Base-by-base conservation (phyloP, 768 basidiomycete species). In the Pleurotus pulmonarius region DNA sequence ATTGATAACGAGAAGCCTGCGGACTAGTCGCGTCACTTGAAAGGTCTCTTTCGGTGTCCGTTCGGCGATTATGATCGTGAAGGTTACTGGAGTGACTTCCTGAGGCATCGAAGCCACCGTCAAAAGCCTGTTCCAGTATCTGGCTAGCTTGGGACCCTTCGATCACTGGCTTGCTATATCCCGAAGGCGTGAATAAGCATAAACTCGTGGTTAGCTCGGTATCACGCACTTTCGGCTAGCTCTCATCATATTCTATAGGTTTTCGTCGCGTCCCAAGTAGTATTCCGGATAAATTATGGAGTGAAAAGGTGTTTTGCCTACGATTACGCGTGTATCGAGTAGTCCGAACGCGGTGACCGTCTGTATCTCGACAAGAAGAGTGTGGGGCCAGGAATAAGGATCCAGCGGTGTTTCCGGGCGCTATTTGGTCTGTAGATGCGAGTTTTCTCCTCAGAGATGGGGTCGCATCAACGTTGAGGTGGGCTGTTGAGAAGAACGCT, bases 141-240 rank as follows among this genome's bases (percentile, higher is more conserved):
- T 84, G 79, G 16, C 80, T 80, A 4, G 83, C 74, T 59, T 86
- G 84, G n/a, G 82, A 80, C 59, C 76, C 74, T 20, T 66, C 71
- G 22, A 67, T 56, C 63, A 20, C 4, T 4, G 38, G 56, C 26
- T 77, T 77, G 64, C 81, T 84, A 22, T 39, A 29, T n/a, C 12
- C 20, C 49, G 22, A 16, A 37, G 49, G 16, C 37, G 37, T 29
- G 37, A 5, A 22, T n/a, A 26, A 18, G 25, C 15, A 26, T 26
- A 34, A 49, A 49, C 48, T 16, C 12, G 5, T 51, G 16, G 41
- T 44, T 44, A 22, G 20, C n/a, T 16, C 41, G n/a, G 29, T 22
- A 44, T 44, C 20, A n/a, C 20, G n/a, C 41, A 44, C 41, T 11
- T 44, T 44, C 20, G 41, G 20, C 8, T 22, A n/a, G n/a, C n/a